Percentiles rank a stretch among this genome's conserved stretches.
Conservation (phyloP, 73 alveolate genomes). For the Diophrys appendiculata region DNA sequence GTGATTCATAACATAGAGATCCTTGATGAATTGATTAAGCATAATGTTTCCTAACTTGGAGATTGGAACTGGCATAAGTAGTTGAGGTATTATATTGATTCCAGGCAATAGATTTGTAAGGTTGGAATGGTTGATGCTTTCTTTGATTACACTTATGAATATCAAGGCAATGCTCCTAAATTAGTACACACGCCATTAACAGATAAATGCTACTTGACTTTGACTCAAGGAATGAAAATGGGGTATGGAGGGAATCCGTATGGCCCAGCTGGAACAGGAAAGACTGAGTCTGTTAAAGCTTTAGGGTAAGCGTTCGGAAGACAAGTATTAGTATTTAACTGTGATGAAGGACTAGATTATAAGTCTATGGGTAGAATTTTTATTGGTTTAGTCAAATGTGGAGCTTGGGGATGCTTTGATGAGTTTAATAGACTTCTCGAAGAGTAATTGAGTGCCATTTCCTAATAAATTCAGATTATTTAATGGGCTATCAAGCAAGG, state of each 20-base stretch:
- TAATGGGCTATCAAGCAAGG: conserved; percentile 92
- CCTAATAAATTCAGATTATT: conserved; percentile 96
- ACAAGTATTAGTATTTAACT: conserved; percentile 98
- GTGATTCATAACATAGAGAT: conserved; percentile 98
- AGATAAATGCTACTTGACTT: conserved; percentile 99
- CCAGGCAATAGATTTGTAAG: conserved; percentile 64
- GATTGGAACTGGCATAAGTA: conserved; percentile 99
- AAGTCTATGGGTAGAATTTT: conserved; percentile 99
- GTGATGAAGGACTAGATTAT: conserved; percentile 99
- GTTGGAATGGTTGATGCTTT: conserved; percentile 97
- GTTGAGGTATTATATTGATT: conserved; percentile 87
- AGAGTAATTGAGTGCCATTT: conserved; percentile 99
- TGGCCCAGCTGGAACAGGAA: conserved; percentile 99
- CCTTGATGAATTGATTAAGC: conserved; percentile 80
- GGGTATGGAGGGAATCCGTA: conserved; percentile 99
- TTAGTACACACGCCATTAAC: conserved; percentile 99
- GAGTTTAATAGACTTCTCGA: conserved; percentile 99
- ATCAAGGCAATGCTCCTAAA: conserved; percentile 99
- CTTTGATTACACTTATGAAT: conserved; percentile 98
- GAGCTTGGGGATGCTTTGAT: conserved; percentile 99
- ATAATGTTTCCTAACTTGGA: conserved; percentile 73
- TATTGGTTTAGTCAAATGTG: conserved; percentile 99
- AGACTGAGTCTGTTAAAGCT: conserved; percentile 99
- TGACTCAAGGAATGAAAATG: conserved; percentile 99
- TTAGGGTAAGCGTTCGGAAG: conserved; percentile 99